Evolutionary conservation across 768 basidiomycete species (phyloP).

Genomic region (Rhizopogon rudus): DNA sequence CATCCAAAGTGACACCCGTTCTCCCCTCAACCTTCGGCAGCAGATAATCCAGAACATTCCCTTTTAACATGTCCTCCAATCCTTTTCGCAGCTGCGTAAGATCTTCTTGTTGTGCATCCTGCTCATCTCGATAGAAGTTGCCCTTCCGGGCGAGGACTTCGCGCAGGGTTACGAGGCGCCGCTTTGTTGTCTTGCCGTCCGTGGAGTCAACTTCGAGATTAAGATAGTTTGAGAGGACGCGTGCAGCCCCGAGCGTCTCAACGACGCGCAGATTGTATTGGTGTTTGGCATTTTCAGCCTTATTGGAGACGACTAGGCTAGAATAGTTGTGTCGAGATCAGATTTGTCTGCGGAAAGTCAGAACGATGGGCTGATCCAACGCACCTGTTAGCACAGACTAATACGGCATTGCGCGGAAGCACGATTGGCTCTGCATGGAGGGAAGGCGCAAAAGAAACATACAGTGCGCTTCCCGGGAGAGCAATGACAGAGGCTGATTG

Average conservation of each 20-base stretch:
- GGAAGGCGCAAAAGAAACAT: conserved; percentile 77
- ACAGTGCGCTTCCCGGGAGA: conserved; percentile 62
- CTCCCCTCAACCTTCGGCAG: conserved; percentile 34
- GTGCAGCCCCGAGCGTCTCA: conserved; percentile 80
- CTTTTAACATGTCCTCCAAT: conserved; percentile 41
- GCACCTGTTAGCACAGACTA: conserved; percentile 25
- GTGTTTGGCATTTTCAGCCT: conserved; percentile 67
- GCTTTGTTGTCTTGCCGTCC: conserved; percentile 6
- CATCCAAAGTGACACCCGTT: conserved; percentile 60
- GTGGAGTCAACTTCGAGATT: conserved; percentile 34
- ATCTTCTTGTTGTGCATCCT: background rate
- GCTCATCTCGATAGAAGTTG: background rate
- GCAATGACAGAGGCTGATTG: conserved; percentile 87
- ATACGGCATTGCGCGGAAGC: conserved; percentile 39
- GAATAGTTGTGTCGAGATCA: background rate
- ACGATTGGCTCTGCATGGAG: conserved; percentile 63
- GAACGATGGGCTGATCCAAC: conserved; percentile 40
- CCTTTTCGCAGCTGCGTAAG: conserved; percentile 34
- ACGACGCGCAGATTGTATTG: conserved; percentile 90
- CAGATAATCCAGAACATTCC: conserved; percentile 42
- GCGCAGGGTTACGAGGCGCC: background rate
- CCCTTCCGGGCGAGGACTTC: conserved; percentile 1
- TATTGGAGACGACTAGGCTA: conserved; percentile 68
- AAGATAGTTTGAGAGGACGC: conserved; percentile 62
- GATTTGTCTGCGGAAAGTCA: conserved; percentile 48